These are phyloP conservation scores for Nidula niveotomentosa DNA, from an alignment of 1,284 basidiomycete species.

Conservation along the genomic window DNA sequence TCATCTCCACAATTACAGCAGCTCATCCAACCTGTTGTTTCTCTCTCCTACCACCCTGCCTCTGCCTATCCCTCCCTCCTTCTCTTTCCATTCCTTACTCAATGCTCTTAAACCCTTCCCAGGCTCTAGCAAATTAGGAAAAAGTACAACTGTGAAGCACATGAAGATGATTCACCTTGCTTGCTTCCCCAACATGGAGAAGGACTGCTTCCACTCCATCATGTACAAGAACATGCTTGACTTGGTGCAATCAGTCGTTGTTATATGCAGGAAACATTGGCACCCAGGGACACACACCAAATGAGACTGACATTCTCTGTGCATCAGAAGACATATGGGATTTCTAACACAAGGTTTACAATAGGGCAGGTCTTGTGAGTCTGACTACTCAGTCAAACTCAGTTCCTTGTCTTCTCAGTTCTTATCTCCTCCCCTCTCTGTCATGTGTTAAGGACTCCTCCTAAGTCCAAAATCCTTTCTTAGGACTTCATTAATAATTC, in stretches of 20 bases:
- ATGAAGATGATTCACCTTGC: slow-evolving; percentile 94
- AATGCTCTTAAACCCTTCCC: not conserved
- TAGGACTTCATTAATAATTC: too few relatives aligned
- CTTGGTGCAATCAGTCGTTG: slow-evolving; percentile 53
- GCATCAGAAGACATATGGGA: slow-evolving; percentile 93
- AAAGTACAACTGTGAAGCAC: slow-evolving; percentile 82
- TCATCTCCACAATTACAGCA: too few relatives aligned
- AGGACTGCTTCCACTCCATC: slow-evolving; percentile 66
- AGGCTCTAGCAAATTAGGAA: slow-evolving; percentile 2
- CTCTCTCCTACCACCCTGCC: too few relatives aligned
- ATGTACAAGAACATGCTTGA: slow-evolving; percentile 78
- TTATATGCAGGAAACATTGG: slow-evolving; percentile 68
- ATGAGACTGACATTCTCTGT: slow-evolving; percentile 86
- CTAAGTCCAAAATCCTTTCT: too few relatives aligned
- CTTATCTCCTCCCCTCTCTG: too few relatives aligned
- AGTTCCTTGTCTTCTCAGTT: too few relatives aligned
- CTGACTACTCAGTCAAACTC: too few relatives aligned
- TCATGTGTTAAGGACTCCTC: too few relatives aligned
- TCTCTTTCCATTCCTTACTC: too few relatives aligned
- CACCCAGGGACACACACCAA: slow-evolving; percentile 78
- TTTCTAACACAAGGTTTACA: slow-evolving; percentile 85
- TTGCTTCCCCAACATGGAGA: slow-evolving; percentile 75
- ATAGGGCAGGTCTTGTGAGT: slow-evolving; percentile 75
- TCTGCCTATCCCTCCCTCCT: too few relatives aligned
- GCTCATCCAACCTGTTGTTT: too few relatives aligned